Percentiles rank a stretch among this genome's conserved stretches.
These are phyloP conservation scores for Geranium brycei DNA, from an alignment of 345 rosid species.

Conservation along the genomic window DNA sequence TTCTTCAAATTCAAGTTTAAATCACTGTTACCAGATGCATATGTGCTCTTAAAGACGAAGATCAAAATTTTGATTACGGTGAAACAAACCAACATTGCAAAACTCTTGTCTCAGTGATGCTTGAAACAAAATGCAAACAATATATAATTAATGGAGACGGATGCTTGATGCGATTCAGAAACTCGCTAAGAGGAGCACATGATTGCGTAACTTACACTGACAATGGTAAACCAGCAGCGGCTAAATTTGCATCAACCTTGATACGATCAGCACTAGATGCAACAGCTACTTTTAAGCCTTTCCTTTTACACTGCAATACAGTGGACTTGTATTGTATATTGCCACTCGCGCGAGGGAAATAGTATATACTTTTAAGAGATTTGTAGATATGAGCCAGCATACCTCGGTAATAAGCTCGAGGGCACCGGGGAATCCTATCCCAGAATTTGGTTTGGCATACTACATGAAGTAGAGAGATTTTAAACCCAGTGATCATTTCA, in stretches of 20 bases:
- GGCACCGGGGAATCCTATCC: constrained; percentile 92
- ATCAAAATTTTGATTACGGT: not conserved
- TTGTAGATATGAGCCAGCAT: constrained; percentile 3
- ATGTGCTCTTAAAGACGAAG: too few relatives aligned
- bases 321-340: constrained; percentile 1
- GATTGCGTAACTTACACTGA: constrained; percentile 40
- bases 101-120: not conserved
- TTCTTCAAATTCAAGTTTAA: too few relatives aligned
- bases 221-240: constrained; percentile 67
- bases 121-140: not conserved
- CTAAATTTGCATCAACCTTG: constrained; percentile 90
- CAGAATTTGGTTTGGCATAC: constrained; percentile 92
- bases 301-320: constrained; percentile 51
- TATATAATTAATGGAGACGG: not conserved
- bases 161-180: not conserved
- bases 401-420: constrained; percentile 84
- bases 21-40: too few relatives aligned
- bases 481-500: constrained; percentile 1
- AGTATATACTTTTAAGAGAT: not conserved
- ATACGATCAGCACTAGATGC: constrained; percentile 95
- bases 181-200: not conserved
- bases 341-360: not conserved
- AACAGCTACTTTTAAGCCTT: constrained; percentile 87
- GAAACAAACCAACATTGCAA: not conserved
- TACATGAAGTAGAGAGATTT: constrained; percentile 15